phyloP scores from a whole-genome alignment of 106 monocot genomes.

The Platanthera guangdongensis region DNA sequence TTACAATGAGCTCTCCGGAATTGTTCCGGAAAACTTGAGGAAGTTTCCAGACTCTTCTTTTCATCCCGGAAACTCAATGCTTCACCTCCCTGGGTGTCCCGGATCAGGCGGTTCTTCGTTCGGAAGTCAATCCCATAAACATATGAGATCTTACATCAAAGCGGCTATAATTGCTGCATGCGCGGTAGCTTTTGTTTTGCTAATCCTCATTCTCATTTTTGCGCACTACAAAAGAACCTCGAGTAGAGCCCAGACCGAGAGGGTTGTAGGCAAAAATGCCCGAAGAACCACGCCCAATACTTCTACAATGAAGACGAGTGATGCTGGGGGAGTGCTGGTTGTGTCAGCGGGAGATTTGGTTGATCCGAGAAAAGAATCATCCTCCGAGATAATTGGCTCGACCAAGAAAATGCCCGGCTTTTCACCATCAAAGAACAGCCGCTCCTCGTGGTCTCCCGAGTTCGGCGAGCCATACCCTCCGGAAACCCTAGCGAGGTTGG shows the following conservation, averaged over 20 bases:
- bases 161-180: conserved; percentile 44
- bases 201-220: conserved; percentile 53
- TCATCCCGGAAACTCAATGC: conserved; percentile 80
- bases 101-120: conserved; percentile 25
- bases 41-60: conserved; percentile 97
- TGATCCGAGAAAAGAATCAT: conserved; percentile 42
- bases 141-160: conserved; percentile 33
- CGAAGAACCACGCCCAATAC: conserved; percentile 17
- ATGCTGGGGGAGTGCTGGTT: conserved; percentile 30
- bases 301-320: conserved; percentile 22
- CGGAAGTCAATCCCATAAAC: conserved; percentile 18
- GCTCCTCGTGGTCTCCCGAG: conserved; percentile 83
- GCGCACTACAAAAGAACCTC: conserved; percentile 53
- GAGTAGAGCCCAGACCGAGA: conserved; percentile 30
- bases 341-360: conserved; percentile 68
- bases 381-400: conserved; percentile 42
- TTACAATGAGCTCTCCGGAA: conserved; percentile 81
- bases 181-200: conserved; percentile 33
- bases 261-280: conserved; percentile 38
- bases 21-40: conserved; percentile 66
- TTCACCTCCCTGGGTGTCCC: conserved; percentile 42
- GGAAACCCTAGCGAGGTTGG: conserved; percentile 52
- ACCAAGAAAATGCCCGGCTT: conserved; percentile 57
- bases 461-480: conserved; percentile 45
- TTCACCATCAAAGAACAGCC: conserved; percentile 73